These are phyloP conservation scores for Podospora appendiculata DNA, from an alignment of 495 filamentous ascomycete species.

Conservation along the genomic window DNA sequence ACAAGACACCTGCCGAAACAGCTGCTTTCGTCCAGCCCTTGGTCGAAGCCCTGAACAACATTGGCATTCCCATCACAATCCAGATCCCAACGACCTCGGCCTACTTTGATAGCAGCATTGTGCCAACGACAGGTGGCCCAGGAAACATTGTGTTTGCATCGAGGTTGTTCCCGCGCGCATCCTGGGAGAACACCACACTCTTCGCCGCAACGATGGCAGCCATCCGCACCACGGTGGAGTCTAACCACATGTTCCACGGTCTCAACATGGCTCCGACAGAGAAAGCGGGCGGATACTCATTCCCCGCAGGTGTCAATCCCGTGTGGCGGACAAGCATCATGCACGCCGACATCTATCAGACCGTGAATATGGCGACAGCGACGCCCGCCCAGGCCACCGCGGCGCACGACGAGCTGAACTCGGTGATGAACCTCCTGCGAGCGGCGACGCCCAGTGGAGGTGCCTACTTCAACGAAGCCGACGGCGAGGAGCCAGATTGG, in stretches of 20 bases:
- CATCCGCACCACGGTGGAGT: conserved; percentile 28
- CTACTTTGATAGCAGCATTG: conserved; percentile 3
- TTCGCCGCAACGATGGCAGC: conserved; percentile 36
- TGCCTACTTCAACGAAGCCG: conserved; percentile 41
- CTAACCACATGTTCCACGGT: conserved; percentile 35
- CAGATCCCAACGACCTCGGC: conserved; percentile 6
- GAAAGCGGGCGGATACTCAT: conserved; percentile 22
- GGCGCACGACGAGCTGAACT: conserved; percentile 13
- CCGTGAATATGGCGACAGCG: conserved; percentile 9
- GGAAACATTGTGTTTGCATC: conserved; percentile 31
- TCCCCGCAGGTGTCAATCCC: conserved; percentile 37
- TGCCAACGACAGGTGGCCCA: conserved; percentile 12
- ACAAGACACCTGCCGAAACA: conserved; percentile 8
- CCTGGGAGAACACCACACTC: conserved; percentile 23
- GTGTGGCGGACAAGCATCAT: conserved; percentile 46
- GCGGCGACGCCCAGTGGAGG: conserved; percentile 27
- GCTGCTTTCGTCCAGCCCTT: conserved; percentile 24
- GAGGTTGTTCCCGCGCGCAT: conserved; percentile 41
- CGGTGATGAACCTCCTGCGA: conserved; percentile 22
- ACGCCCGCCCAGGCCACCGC: conserved; percentile 13
- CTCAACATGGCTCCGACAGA: conserved; percentile 34
- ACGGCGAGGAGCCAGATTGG: conserved; percentile 51
- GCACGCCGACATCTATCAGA: conserved; percentile 42
- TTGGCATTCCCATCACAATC: conserved; percentile 26
- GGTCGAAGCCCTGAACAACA: conserved; percentile 11